phyloP scores from a whole-genome alignment of 768 basidiomycete genomes.

The Peribolospora baueri region DNA sequence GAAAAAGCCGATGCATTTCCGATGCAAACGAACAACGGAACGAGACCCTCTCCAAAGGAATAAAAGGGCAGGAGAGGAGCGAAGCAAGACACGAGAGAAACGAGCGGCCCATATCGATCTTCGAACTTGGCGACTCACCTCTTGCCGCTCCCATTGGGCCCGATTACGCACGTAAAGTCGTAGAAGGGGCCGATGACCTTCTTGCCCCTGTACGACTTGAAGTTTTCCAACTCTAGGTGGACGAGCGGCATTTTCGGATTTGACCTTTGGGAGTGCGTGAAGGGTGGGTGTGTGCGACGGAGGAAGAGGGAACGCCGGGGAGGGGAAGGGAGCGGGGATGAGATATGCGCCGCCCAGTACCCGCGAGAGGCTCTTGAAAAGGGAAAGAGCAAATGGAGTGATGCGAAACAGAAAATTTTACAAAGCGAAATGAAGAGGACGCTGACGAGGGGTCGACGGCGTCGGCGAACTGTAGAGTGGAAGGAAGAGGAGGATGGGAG shows the following conservation, averaged over 20 bases:
- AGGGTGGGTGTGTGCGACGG: constrained; percentile 1
- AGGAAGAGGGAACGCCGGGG: constrained; percentile 4
- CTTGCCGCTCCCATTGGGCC: constrained; percentile 96
- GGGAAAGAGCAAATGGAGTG: background rate
- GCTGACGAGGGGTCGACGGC: background rate
- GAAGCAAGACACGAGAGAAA: no score
- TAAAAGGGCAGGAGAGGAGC: no score
- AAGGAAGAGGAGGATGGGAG: background rate
- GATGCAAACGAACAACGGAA: no score
- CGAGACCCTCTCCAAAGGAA: no score
- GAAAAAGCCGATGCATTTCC: no score
- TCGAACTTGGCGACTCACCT: constrained; percentile 15
- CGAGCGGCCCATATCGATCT: no score
- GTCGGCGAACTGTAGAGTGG: background rate
- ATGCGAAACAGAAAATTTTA: no score
- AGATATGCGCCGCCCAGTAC: constrained; percentile 1
- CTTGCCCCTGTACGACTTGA: constrained; percentile 68
- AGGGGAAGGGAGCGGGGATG: constrained; percentile 3
- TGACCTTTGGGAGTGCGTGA: no score
- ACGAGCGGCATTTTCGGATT: constrained; percentile 1
- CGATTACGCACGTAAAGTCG: constrained; percentile 86
- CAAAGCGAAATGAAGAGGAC: background rate
- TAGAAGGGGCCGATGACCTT: constrained; percentile 75
- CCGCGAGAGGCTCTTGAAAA: no score
- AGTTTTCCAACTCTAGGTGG: constrained; percentile 62